Evolutionary conservation across 2,329 filamentous ascomycete species (phyloP), one percentile per base, ranked within the genome.

Genomic region (Sporothrix pseudoabietina): DNA sequence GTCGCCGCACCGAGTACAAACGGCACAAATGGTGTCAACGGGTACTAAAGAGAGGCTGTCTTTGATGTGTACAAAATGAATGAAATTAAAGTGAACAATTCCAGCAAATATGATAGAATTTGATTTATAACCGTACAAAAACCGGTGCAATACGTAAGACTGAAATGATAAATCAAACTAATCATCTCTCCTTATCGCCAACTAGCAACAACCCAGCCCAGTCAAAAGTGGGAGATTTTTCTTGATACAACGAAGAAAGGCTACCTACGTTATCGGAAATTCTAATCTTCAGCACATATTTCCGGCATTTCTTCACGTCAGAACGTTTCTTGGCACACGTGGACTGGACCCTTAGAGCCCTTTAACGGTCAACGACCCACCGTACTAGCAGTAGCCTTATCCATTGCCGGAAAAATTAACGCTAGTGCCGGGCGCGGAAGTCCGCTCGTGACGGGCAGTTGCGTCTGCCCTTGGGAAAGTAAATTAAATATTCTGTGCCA

Each of bases 1-100:
- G 57, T 7, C 12, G 55, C 55, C 44, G 49, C 19, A 19, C 44
- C 19, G 55, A 69, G 61, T 2, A 65, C 72, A 2, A 73, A 68
- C 30, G 59, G 68, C 0, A 57, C 44, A 16, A 72, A 54, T 14
- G 52, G 52, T 10, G 32, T 35, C 4, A 49, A 63, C 16, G 65
- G 49, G 8, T 41, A 70, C 41, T 54, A 55, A 44, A 12, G 10
- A 10, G 16, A 35, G 6, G 44, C 16, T 19, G 4, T 39, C 19
- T 26, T 30, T 57, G 54, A 57, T 6, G 52, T 26, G 54, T 57
- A n/a, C 47, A n/a, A 52, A 52, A 52, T 52, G 47, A 52, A n/a
- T 7, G 4, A n/a, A 52, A 4, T 1, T 6, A 19, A 52, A 19
- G 2, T 19, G 47, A n/a, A n/a, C n/a, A 52, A 19, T 16, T 19